Conservation (phyloP, 176 grass and related monocot genomes). For the Zea luxurians region DNA sequence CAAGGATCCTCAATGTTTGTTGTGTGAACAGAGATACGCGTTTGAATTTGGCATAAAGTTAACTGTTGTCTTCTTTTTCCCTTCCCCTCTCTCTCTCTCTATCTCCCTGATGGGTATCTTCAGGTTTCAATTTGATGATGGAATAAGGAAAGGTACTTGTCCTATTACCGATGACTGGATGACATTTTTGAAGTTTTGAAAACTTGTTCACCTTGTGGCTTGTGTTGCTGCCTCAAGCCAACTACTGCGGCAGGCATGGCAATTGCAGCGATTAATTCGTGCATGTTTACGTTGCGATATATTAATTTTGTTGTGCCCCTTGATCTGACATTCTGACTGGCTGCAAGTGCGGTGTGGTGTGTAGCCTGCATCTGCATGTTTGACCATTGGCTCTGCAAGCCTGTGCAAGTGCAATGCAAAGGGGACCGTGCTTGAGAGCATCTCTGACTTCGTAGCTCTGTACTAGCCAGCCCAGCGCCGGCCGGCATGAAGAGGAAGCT, state of each 20-base stretch:
- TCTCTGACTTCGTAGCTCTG: background rate
- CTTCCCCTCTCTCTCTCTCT: background rate
- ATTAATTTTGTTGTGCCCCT: too few relatives aligned
- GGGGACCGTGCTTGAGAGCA: background rate
- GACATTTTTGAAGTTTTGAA: constrained; percentile 46
- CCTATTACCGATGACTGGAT: constrained; percentile 32
- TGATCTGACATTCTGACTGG: too few relatives aligned
- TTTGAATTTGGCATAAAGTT: constrained; percentile 48
- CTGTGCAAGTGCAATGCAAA: background rate
- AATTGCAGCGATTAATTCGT: background rate
- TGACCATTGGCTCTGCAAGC: background rate
- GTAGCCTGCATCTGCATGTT: too few relatives aligned
- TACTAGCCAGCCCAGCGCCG: background rate
- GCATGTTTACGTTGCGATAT: too few relatives aligned
- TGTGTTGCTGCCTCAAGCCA: background rate
- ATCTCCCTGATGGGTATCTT: background rate
- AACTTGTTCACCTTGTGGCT: background rate
- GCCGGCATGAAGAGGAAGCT: background rate
- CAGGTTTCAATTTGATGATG: constrained; percentile 37
- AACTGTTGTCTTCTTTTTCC: constrained; percentile 30
- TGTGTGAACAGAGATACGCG: constrained; percentile 30
- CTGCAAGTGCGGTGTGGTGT: too few relatives aligned
- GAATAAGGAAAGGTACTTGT: constrained; percentile 46
- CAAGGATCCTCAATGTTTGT: constrained; percentile 41
- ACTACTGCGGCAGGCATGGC: background rate